These are phyloP conservation scores for Kodamaea jinghongensis DNA, from an alignment of 805 yeast species.

Conservation along the genomic window DNA sequence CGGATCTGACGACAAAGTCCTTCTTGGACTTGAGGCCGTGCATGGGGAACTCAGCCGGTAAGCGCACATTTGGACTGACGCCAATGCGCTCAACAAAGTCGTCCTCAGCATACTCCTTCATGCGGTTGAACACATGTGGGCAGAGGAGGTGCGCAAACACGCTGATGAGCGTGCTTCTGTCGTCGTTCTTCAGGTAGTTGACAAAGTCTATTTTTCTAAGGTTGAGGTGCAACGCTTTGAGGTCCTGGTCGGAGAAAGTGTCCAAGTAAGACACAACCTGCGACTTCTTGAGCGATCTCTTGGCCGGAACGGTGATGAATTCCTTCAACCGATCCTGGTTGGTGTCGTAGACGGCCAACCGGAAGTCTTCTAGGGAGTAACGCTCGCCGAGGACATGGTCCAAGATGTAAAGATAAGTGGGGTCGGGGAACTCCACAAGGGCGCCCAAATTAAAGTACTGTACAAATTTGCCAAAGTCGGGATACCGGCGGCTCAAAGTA, in stretches of 20 bases:
- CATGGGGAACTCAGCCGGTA: neutral
- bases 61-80: too few relatives aligned
- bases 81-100: too few relatives aligned
- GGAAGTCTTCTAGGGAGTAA: constrained; percentile 3
- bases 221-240: neutral
- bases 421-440: too few relatives aligned
- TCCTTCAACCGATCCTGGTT: constrained; percentile 4
- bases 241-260: constrained; percentile 4
- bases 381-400: neutral
- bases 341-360: neutral
- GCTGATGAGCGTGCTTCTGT: too few relatives aligned
- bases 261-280: constrained; percentile 6
- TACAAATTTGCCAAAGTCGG: neutral
- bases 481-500: too few relatives aligned
- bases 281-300: constrained; percentile 5
- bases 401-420: neutral
- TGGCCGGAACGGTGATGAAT: constrained; percentile 11
- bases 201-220: neutral
- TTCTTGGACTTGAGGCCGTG: neutral
- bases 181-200: neutral
- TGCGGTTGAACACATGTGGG: too few relatives aligned
- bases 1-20: neutral
- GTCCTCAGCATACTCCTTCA: too few relatives aligned
- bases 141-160: too few relatives aligned
- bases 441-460: neutral